These are phyloP conservation scores for Lenzites betulinus DNA, from an alignment of 768 basidiomycete species.

Conservation along the genomic window DNA sequence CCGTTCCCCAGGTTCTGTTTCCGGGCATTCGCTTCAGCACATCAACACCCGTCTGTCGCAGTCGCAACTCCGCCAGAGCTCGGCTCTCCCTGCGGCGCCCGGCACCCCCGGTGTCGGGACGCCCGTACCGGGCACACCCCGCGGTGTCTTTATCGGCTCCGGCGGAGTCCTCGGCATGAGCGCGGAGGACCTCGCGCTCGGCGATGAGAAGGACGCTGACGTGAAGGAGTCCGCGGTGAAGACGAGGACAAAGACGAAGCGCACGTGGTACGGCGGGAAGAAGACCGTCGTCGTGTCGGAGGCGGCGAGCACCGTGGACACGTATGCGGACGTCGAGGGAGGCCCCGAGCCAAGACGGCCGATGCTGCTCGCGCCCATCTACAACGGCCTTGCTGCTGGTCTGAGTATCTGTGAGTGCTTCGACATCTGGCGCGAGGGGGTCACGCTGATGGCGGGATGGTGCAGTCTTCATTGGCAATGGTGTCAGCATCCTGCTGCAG, in stretches of 20 bases:
- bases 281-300: conserved; percentile 39
- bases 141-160: conserved; percentile 26
- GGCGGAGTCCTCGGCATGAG: conserved; percentile 25
- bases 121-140: conserved; percentile 29
- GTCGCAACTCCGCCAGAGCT: conserved; percentile 19
- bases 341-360: conserved; percentile 33
- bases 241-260: conserved; percentile 26
- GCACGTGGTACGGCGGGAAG: conserved; percentile 64
- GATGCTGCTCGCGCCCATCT: conserved; percentile 40
- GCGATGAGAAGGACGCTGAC: conserved; percentile 19
- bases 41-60: conserved; percentile 26
- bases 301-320: conserved; percentile 9
- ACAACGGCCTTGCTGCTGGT: conserved; percentile 39
- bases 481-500: conserved; percentile 58
- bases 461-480: conserved; percentile 64
- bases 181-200: conserved; percentile 26
- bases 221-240: conserved; percentile 12
- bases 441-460: conserved; percentile 17
- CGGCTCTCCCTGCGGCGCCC: conserved; percentile 15
- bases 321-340: conserved; percentile 33
- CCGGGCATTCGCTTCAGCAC: conserved; percentile 39
- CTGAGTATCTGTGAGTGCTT: conserved; percentile 33
- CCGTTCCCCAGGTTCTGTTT: conserved; percentile 34
- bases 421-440: background rate
- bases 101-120: conserved; percentile 16